phyloP scores from a whole-genome alignment of 1,139 yeast species.

The Magnusiomyces fungicola region DNA sequence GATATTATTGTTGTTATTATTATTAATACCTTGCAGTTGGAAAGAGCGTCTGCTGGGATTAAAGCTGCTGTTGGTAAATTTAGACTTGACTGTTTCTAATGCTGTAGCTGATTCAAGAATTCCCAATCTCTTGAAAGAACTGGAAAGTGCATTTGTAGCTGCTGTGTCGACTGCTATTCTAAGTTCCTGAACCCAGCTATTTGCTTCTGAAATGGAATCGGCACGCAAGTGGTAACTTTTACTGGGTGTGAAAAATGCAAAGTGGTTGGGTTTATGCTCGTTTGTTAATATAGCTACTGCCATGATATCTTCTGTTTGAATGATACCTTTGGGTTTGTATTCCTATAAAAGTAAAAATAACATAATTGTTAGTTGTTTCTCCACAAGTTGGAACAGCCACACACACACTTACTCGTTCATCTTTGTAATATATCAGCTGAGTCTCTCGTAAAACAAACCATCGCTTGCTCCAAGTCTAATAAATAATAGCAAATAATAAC shows the following conservation, averaged over 20 bases:
- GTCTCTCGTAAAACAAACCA: constrained; percentile 56
- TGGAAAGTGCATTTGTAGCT: constrained; percentile 21
- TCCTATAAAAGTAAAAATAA: constrained; percentile 29
- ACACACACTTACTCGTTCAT: constrained; percentile 29
- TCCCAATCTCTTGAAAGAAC: constrained; percentile 23
- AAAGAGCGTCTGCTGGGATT: no score
- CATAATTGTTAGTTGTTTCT: neutral
- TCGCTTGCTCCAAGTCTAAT: constrained; percentile 40
- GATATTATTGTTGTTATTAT: constrained; percentile 5
- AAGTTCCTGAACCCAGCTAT: constrained; percentile 38
- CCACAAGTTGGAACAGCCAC: neutral
- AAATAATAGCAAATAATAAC: neutral
- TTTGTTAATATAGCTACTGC: constrained; percentile 38
- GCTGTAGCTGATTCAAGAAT: neutral
- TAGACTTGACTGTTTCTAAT: no score
- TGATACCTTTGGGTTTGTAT: constrained; percentile 47
- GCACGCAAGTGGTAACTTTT: constrained; percentile 42
- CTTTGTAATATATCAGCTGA: constrained; percentile 53
- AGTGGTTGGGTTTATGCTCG: constrained; percentile 32
- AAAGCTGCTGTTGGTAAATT: no score
- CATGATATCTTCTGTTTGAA: constrained; percentile 35
- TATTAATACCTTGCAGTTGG: no score
- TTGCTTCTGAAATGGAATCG: constrained; percentile 32
- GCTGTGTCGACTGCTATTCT: constrained; percentile 30
- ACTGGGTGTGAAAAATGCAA: constrained; percentile 39